Conservation (phyloP, 2,329 filamentous ascomycete genomes). For the Berkeleyomyces basicola region DNA sequence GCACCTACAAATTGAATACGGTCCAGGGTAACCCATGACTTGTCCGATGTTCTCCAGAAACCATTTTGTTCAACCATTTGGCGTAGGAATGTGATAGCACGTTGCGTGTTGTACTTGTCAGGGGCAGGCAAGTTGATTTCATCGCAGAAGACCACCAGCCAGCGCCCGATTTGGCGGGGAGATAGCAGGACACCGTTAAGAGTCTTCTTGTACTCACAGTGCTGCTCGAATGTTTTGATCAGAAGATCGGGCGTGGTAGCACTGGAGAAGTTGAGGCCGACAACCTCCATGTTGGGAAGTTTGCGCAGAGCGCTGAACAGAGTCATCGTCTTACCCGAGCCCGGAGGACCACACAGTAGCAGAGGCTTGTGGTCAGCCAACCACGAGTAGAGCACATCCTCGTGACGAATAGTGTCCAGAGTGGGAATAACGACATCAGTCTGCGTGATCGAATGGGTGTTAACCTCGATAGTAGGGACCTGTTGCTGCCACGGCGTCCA, state of each 20-base stretch:
- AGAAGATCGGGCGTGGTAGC: constrained; percentile 94
- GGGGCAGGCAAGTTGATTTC: constrained; percentile 98
- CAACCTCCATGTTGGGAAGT: constrained; percentile 95
- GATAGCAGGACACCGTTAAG: constrained; percentile 90
- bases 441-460: constrained; percentile 94
- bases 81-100: constrained; percentile 90
- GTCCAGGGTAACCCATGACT: constrained; percentile 93
- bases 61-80: constrained; percentile 98
- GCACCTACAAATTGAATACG: constrained; percentile 98
- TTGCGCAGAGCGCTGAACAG: constrained; percentile 94
- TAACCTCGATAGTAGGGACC: constrained; percentile 88
- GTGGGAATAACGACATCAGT: constrained; percentile 98
- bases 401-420: constrained; percentile 88
- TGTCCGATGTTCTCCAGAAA: constrained; percentile 96
- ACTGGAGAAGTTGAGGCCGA: constrained; percentile 97
- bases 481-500: constrained; percentile 92
- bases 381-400: constrained; percentile 99
- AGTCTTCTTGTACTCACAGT: constrained; percentile 99
- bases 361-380: constrained; percentile 96
- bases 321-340: constrained; percentile 99
- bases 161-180: constrained; percentile 88
- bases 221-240: constrained; percentile 98
- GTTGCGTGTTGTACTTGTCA: constrained; percentile 93
- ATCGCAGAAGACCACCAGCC: constrained; percentile 97
- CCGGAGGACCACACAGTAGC: constrained; percentile 87